phyloP scores from a whole-genome alignment of 2,329 filamentous ascomycete genomes.

The Claviceps sp. region DNA sequence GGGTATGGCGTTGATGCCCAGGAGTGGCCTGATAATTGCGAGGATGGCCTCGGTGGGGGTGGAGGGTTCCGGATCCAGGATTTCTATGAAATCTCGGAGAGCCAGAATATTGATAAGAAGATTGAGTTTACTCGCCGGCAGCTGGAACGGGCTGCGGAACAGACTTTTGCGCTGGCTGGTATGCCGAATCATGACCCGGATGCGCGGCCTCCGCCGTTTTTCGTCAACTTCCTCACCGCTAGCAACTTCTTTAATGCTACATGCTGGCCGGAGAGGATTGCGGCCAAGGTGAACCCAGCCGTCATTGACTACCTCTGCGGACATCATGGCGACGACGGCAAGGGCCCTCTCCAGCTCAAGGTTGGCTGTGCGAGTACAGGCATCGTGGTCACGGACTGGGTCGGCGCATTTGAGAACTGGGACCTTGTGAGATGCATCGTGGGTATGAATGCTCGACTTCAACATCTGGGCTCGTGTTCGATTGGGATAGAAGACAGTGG shows the following conservation, averaged over 20 bases:
- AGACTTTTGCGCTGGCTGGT: constrained; percentile 30
- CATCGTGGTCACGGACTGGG: constrained; percentile 87
- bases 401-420: constrained; percentile 79
- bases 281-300: constrained; percentile 73
- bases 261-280: constrained; percentile 91
- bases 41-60: constrained; percentile 54
- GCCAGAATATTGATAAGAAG: constrained; percentile 66
- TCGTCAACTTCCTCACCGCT: constrained; percentile 79
- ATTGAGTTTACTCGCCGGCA: constrained; percentile 61
- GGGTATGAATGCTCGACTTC: constrained; percentile 70
- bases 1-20: constrained; percentile 49
- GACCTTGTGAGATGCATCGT: constrained; percentile 77
- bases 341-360: constrained; percentile 34
- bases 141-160: constrained; percentile 55
- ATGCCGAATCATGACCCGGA: constrained; percentile 14
- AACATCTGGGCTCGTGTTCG: constrained; percentile 28
- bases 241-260: constrained; percentile 88
- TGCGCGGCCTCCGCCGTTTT: constrained; percentile 46
- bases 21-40: constrained; percentile 78
- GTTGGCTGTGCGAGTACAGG: constrained; percentile 67
- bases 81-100: constrained; percentile 78
- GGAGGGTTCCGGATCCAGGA: constrained; percentile 80
- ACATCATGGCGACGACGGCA: constrained; percentile 38
- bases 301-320: constrained; percentile 49
- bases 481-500: too few relatives aligned